Evolutionary conservation across 2,329 filamentous ascomycete genomes (phyloP), one percentile per base, ranked within the genome.

Genomic region (Aspergillus sp.): DNA sequence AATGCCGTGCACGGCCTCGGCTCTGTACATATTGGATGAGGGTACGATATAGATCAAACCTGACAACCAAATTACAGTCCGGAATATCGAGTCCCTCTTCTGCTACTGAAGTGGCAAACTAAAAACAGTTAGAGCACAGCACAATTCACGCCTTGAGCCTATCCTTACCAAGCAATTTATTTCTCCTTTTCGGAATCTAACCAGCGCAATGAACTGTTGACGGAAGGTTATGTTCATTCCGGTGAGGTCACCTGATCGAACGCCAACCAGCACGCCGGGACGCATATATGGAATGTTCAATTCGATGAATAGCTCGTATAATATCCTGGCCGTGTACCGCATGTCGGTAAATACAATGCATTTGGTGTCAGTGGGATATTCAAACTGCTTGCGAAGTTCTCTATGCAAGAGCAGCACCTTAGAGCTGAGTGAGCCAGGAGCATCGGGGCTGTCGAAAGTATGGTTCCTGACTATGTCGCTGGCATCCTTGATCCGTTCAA

Each of bases 1-100:
- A 67, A 59, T 89, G 86, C 35, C 93, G 80, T 10, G 93, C 93
- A 46, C 93, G 81, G 0, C 93, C 93, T 53, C 89, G 81, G 12
- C 90, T 96, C 65, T 98, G 93, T 17, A 97, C 84, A 62, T 96
- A 97, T 61, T 95, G 88, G 45, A 97, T 97, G 66, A 95, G 83
- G 0, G 91, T 96, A 9, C 79, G 77, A 67, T 90, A 95, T 2
- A 95, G 78, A 62, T 97, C 89, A 60, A 96, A 98, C 66, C 74
- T 74, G 22, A 84, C 68, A 9, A 84, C 77, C n/a, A 84, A 64
- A 53, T 84, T 84, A 66, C 82, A 85, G 50, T 82, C 79, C 4
- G 81, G 81, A 19, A 84, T 82, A 59, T 85, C 82, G 6, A 85
- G 74, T 0, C 82, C 82, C 66, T 85, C 82, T 60, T 85, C 82